Evolutionary conservation across 768 basidiomycete genomes (phyloP), one percentile per base, ranked within the genome.

Genomic region (Hygrocybe coccinea): DNA sequence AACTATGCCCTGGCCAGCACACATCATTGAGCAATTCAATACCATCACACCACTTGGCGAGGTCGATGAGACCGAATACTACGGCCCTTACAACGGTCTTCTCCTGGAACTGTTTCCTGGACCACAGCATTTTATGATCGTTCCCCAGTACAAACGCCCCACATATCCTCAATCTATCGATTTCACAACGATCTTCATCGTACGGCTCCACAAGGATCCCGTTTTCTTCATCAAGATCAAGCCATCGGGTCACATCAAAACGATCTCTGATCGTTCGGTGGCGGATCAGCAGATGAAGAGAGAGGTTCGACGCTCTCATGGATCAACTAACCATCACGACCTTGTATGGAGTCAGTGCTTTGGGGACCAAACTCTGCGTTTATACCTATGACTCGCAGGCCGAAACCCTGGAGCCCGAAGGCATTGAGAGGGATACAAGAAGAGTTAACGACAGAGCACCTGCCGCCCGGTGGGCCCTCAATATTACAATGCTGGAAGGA

Each of bases 171-270:
- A 41, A 15, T 56, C 64, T 47, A 58, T 65, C 54, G 62, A 66
- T 44, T 65, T 63, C 51, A 60, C 59, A 35, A 60, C 58, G 14
- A 43, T 58, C 36, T 66, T 59, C 62, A 57, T 63, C 43, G 60
- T 65, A 24, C 50, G 59, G 22, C 55, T 52, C 50, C 39, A 38
- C 53, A 43, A 56, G 12, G 59, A 57, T 35, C 65, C 65, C 25
- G 60, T 70, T 36, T 66, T 67, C 52, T 68, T 68, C 50, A n/a
- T 69, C 39, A 57, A 68, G 52, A 59, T 67, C 58, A 68, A 66
- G 37, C 64, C 62, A 25, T 52, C 59, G 24, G 56, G 59, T 29
- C 33, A 56, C 45, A 50, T 59, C 35, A 34, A 21, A 10, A 11
- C 55, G 9, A 38, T 39, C 37, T 63, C 60, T 39, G 29, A 59